phyloP scores from a whole-genome alignment of 2,329 filamentous ascomycete genomes.

The Penicillium freii region DNA sequence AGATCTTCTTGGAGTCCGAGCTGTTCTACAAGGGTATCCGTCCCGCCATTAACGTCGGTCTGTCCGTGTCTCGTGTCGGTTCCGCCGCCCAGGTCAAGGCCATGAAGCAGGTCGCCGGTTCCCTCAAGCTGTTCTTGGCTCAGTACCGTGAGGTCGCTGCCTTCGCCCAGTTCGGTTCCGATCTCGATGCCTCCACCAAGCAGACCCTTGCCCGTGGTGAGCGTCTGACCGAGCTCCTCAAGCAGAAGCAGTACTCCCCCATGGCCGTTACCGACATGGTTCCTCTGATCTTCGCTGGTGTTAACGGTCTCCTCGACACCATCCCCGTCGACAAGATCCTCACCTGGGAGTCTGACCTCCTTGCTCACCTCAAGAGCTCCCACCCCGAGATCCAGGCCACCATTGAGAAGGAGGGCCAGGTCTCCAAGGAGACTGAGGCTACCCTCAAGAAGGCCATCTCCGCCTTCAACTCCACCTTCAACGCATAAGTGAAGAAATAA shows the following conservation, averaged over 20 bases:
- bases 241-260: conserved; percentile 99
- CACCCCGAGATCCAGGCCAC: conserved; percentile 77
- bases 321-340: conserved; percentile 91
- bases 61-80: conserved; percentile 99
- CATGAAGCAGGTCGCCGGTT: conserved; percentile 99
- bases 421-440: conserved; percentile 84
- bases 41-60: conserved; percentile 99
- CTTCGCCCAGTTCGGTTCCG: conserved; percentile 99
- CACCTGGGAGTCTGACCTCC: conserved; percentile 91
- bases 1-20: conserved; percentile 99
- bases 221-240: conserved; percentile 96
- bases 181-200: conserved; percentile 98
- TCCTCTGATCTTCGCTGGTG: conserved; percentile 97
- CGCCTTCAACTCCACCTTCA: conserved; percentile 93
- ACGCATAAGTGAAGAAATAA: conserved; percentile 42
- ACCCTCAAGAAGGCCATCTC: conserved; percentile 66
- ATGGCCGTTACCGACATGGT: conserved; percentile 99
- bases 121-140: conserved; percentile 99
- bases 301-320: conserved; percentile 89
- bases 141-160: conserved; percentile 99
- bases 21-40: conserved; percentile 99
- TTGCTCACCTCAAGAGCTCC: conserved; percentile 86
- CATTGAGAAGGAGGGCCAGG: conserved; percentile 92
- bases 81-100: conserved; percentile 99
- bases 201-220: conserved; percentile 98